Percentiles rank a stretch among this genome's conserved stretches.
phyloP scores from a whole-genome alignment of 2,329 filamentous ascomycete genomes.

The Penicillium sp. region DNA sequence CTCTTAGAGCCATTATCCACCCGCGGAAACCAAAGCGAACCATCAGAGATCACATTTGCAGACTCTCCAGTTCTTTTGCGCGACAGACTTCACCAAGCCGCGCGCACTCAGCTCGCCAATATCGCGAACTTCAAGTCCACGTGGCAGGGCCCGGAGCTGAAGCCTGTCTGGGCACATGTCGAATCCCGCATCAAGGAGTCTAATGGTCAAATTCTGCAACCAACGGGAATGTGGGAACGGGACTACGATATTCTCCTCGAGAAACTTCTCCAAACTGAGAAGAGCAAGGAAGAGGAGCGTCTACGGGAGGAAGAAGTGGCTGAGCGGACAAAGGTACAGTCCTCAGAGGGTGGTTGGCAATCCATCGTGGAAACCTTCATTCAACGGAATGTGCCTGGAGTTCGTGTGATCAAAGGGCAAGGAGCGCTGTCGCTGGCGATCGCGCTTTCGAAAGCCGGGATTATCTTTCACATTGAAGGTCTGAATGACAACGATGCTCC shows the following conservation, averaged over 20 bases:
- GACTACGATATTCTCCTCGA: slow-evolving; percentile 48
- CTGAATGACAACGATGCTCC: slow-evolving; percentile 25
- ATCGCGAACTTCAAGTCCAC: slow-evolving; percentile 47
- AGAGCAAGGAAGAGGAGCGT: slow-evolving; percentile 34
- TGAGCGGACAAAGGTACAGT: slow-evolving; percentile 37
- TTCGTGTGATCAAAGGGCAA: slow-evolving; percentile 37
- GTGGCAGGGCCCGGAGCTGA: slow-evolving; percentile 51
- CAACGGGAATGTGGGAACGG: slow-evolving; percentile 47
- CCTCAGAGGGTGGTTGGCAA: slow-evolving; percentile 42
- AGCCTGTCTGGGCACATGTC: slow-evolving; percentile 46
- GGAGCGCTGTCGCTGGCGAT: slow-evolving; percentile 36
- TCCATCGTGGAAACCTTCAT: slow-evolving; percentile 41
- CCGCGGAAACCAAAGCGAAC: slow-evolving; percentile 42
- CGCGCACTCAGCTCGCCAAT: slow-evolving; percentile 44
- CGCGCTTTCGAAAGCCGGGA: slow-evolving; percentile 41
- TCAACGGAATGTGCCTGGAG: slow-evolving; percentile 34
- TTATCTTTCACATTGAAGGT: slow-evolving; percentile 43
- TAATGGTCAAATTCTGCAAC: slow-evolving; percentile 45
- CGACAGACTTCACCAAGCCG: slow-evolving; percentile 43
- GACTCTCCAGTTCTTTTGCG: slow-evolving; percentile 46
- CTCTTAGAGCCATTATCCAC: slow-evolving; percentile 48
- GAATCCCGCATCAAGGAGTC: slow-evolving; percentile 46
- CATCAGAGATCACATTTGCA: slow-evolving; percentile 29
- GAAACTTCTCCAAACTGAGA: slow-evolving; percentile 40
- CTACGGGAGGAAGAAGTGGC: slow-evolving; percentile 37